Percentiles rank a stretch among this genome's conserved stretches.
Evolutionary conservation across 2,329 filamentous ascomycete species (phyloP).

Genomic region (Venturia carpophila): DNA sequence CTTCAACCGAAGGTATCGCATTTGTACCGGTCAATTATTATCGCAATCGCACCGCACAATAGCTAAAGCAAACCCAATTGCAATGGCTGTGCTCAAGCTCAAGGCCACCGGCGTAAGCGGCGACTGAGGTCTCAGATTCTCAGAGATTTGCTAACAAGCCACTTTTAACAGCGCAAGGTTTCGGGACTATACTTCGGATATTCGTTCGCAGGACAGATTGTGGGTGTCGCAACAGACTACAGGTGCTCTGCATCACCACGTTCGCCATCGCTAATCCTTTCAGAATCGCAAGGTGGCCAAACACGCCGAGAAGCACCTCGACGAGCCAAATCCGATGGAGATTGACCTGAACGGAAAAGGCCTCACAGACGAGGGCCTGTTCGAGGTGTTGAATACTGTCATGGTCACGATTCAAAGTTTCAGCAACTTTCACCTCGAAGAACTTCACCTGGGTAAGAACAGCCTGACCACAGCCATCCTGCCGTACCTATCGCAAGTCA

Average conservation of each 20-base stretch:
- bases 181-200: neutral
- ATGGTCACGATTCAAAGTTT: neutral
- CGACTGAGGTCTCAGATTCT: neutral
- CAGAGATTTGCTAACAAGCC: neutral
- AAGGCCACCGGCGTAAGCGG: neutral
- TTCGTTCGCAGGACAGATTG: neutral
- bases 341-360: neutral
- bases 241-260: neutral
- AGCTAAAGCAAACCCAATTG: no score
- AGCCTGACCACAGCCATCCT: constrained; percentile 37
- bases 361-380: neutral
- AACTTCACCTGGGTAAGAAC: constrained; percentile 41
- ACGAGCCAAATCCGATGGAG: neutral
- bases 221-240: neutral
- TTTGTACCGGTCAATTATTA: neutral
- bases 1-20: neutral
- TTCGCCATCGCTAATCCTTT: neutral
- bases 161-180: neutral
- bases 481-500: constrained; percentile 34
- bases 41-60: neutral
- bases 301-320: neutral
- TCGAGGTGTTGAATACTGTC: neutral
- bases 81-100: constrained; percentile 11
- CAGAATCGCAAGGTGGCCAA: neutral
- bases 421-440: constrained; percentile 33